Conservation (phyloP, 31 red algal genomes). For the Bonnemaisonia californica region DNA sequence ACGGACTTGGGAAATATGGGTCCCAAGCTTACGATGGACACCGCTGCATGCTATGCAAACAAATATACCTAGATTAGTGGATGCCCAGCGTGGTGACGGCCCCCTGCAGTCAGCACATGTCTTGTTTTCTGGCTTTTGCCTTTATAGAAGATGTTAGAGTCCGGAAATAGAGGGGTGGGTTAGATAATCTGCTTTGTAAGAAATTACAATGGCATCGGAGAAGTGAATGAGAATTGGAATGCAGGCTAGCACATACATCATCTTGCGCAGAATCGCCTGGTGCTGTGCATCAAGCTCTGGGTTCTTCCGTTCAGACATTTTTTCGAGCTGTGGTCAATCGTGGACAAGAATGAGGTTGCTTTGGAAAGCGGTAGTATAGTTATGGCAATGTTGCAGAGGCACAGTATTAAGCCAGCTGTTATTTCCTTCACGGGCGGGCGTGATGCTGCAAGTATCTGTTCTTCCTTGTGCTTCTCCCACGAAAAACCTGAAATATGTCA, state of each 20-base stretch:
- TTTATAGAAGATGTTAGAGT: constrained; percentile 10
- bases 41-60: constrained; percentile 91
- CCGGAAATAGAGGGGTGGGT: background rate
- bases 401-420: too few species aligned
- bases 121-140: constrained; percentile 80
- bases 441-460: too few species aligned
- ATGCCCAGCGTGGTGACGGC: constrained; percentile 91
- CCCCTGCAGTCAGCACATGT: constrained; percentile 85
- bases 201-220: background rate
- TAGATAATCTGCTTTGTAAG: background rate
- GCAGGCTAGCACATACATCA: constrained; percentile 52
- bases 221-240: background rate
- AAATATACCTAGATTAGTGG: constrained; percentile 95
- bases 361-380: too few species aligned
- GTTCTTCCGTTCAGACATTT: constrained; percentile 82
- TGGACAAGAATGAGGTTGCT: too few species aligned
- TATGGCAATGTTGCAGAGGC: too few species aligned
- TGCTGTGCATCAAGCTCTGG: constrained; percentile 75
- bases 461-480: too few species aligned
- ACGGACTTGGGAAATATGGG: constrained; percentile 85
- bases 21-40: constrained; percentile 87
- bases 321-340: too few species aligned
- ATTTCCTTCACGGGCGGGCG: too few species aligned
- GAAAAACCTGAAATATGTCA: too few species aligned
- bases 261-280: constrained; percentile 72